A percentile compares a stretch with the other conserved stretches of the same genome.
phyloP scores from a whole-genome alignment of 2,329 filamentous ascomycete species.

The Sporothrix pseudoabietina region DNA sequence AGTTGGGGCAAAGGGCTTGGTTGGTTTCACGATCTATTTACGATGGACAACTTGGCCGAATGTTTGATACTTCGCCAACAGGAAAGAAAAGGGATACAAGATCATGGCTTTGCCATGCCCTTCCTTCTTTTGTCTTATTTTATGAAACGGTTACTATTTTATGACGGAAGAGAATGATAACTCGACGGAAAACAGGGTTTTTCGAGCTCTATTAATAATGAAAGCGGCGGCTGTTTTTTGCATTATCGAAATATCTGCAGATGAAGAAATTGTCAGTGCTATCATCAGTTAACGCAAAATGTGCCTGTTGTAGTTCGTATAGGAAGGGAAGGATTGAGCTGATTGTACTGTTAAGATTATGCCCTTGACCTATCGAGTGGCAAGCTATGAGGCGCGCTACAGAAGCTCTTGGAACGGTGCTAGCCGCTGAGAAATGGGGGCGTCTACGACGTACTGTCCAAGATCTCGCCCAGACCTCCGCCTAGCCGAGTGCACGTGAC shows the following conservation, averaged over 20 bases:
- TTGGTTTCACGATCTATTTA: slow-evolving; percentile 29
- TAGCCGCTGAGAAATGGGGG: background rate
- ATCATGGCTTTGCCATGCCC: background rate
- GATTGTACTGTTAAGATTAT: background rate
- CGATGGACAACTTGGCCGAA: slow-evolving; percentile 29
- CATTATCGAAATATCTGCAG: background rate
- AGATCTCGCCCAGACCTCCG: background rate
- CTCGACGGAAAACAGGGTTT: slow-evolving; percentile 25
- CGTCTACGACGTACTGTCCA: background rate
- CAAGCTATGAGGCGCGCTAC: background rate
- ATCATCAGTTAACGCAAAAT: background rate
- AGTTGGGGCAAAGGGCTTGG: slow-evolving; percentile 52
- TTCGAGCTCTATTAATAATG: slow-evolving; percentile 8
- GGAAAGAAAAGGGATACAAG: slow-evolving; percentile 17
- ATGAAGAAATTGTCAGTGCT: slow-evolving; percentile 18
- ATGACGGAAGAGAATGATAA: slow-evolving; percentile 26
- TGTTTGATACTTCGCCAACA: slow-evolving; percentile 26
- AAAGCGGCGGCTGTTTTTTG: slow-evolving; percentile 2
- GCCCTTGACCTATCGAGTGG: background rate
- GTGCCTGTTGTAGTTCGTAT: background rate
- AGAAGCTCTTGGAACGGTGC: background rate
- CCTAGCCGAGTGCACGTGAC: slow-evolving; percentile 11
- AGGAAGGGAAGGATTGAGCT: no score
- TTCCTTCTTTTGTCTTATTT: background rate
- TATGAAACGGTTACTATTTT: slow-evolving; percentile 24